A percentile compares a stretch with the other conserved stretches of the same genome.
These are phyloP conservation scores for Aspergillus costaricaensis DNA, from an alignment of 2,329 filamentous ascomycete species.

Conservation along the genomic window DNA sequence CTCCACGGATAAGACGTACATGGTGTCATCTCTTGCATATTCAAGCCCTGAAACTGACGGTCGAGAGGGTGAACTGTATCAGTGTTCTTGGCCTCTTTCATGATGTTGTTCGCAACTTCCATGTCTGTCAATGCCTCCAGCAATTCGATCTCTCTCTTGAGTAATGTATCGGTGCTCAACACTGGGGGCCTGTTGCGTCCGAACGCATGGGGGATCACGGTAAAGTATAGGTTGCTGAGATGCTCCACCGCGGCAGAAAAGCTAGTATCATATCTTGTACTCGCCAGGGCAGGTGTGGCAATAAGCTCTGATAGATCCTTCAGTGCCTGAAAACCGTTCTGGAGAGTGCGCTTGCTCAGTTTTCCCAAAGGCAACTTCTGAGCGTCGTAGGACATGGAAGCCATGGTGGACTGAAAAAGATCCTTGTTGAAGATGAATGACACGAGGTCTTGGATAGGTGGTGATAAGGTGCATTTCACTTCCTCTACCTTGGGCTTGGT, in stretches of 20 bases:
- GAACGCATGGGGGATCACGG: slow-evolving; percentile 78
- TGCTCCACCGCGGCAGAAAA: slow-evolving; percentile 54
- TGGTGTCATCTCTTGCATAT: slow-evolving; percentile 74
- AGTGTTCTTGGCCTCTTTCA: slow-evolving; percentile 64
- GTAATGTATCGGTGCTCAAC: slow-evolving; percentile 56
- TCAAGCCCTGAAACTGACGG: slow-evolving; percentile 69
- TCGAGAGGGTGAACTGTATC: slow-evolving; percentile 67
- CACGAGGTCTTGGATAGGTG: slow-evolving; percentile 68
- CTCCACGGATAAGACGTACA: slow-evolving; percentile 29
- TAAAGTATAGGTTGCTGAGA: slow-evolving; percentile 78
- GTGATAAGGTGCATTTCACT: slow-evolving; percentile 59
- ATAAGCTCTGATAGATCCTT: slow-evolving; percentile 73
- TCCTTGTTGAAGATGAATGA: slow-evolving; percentile 79
- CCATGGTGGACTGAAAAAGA: slow-evolving; percentile 63
- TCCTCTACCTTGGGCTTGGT: slow-evolving; percentile 39
- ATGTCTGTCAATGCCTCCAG: slow-evolving; percentile 81
- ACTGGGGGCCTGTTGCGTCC: slow-evolving; percentile 72
- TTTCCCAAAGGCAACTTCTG: slow-evolving; percentile 81
- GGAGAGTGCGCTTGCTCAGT: slow-evolving; percentile 76
- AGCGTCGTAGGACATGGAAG: slow-evolving; percentile 47
- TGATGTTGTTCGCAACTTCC: slow-evolving; percentile 76
- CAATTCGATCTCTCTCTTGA: slow-evolving; percentile 77
- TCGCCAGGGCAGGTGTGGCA: slow-evolving; percentile 54
- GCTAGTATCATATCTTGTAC: slow-evolving; percentile 44
- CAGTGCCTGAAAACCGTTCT: slow-evolving; percentile 71